Percentiles rank a stretch among this genome's conserved stretches.
phyloP scores from a whole-genome alignment of 805 yeast species.

The Candida khao-thaluensis region DNA sequence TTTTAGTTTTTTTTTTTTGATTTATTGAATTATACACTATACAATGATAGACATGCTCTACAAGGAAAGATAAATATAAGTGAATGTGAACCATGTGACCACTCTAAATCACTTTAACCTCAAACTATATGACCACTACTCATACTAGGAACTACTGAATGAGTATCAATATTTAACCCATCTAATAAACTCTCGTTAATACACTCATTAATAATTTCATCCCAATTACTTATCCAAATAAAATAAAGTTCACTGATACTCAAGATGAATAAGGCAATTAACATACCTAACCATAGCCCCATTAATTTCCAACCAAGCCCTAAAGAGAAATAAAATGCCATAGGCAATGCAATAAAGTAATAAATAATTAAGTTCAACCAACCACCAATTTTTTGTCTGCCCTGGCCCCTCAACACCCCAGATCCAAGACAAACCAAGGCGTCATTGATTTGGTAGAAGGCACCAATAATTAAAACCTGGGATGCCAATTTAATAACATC shows the following conservation, averaged over 20 bases:
- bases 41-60: too few relatives aligned
- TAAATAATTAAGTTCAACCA: constrained; percentile 47
- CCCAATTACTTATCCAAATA: constrained; percentile 46
- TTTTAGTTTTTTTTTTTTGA: too few relatives aligned
- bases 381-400: constrained; percentile 57
- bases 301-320: constrained; percentile 35
- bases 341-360: constrained; percentile 50
- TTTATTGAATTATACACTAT: too few relatives aligned
- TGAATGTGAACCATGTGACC: too few relatives aligned
- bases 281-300: constrained; percentile 52
- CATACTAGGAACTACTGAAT: constrained; percentile 31
- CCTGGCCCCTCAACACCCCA: constrained; percentile 59
- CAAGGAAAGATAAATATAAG: too few relatives aligned
- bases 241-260: constrained; percentile 42
- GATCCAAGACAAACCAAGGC: constrained; percentile 49
- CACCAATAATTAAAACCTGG: constrained; percentile 44
- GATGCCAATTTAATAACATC: constrained; percentile 37
- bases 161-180: constrained; percentile 28
- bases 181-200: constrained; percentile 44
- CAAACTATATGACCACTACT: constrained; percentile 20
- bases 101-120: too few relatives aligned
- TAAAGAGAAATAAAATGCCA: constrained; percentile 46
- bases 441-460: constrained; percentile 53
- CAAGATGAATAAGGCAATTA: constrained; percentile 41
- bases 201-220: constrained; percentile 37